Conservation (phyloP, 163 green algal genomes). For the Dunaliella salina region DNA sequence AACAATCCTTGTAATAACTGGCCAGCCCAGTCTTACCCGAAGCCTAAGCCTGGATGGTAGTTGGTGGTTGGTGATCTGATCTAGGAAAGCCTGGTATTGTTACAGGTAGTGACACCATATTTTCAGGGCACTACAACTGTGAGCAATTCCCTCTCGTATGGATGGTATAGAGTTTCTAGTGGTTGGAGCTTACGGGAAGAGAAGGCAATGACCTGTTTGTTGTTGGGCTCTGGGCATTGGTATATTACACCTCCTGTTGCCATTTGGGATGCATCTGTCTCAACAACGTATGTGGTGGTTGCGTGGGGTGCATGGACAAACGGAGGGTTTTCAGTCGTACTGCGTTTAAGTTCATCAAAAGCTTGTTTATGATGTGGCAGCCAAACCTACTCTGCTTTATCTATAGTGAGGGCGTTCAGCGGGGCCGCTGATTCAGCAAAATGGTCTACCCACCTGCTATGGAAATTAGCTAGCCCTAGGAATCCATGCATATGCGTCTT, state of each 20-base stretch:
- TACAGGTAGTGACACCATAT: slow-evolving; percentile 30
- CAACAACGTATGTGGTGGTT: slow-evolving; percentile 28
- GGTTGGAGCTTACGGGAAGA: slow-evolving; percentile 3
- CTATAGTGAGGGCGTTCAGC: not conserved
- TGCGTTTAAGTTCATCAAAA: slow-evolving; percentile 27
- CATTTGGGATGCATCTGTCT: slow-evolving; percentile 35
- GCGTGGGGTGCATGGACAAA: slow-evolving; percentile 20
- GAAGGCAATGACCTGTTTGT: not conserved
- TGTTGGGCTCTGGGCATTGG: no score
- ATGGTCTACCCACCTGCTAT: not conserved
- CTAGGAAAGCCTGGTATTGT: no score
- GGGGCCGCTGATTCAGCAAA: not conserved
- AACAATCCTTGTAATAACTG: no score
- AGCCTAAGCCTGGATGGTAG: no score
- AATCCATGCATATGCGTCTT: slow-evolving; percentile 32
- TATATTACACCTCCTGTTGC: not conserved
- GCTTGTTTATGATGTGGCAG: slow-evolving; percentile 5
- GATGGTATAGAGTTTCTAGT: slow-evolving; percentile 14
- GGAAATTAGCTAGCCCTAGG: slow-evolving; percentile 25
- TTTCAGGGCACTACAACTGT: slow-evolving; percentile 5
- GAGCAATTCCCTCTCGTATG: slow-evolving; percentile 12
- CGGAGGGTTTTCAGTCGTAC: slow-evolving; percentile 16
- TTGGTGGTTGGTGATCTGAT: no score
- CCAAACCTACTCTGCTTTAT: not conserved
- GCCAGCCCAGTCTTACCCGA: no score